phyloP scores from a whole-genome alignment of 441 rosid genomes.

The Geranium incanum region DNA sequence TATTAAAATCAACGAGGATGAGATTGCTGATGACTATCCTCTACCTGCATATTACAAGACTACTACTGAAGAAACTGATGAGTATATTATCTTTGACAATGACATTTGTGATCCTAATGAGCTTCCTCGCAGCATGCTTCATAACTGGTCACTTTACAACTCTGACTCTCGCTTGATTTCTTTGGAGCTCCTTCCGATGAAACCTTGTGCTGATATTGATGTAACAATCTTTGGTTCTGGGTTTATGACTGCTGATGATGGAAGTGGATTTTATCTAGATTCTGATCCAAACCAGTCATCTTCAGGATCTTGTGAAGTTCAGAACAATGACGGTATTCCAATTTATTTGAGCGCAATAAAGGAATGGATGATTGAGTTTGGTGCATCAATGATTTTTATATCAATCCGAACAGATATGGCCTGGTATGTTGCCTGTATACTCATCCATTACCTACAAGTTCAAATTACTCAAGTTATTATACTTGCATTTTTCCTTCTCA shows the following conservation, averaged over 20 bases:
- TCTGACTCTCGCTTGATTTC: conserved; percentile 60
- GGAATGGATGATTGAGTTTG: conserved; percentile 81
- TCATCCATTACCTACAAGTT: neutral
- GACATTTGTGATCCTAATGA: conserved; percentile 35
- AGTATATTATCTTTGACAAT: conserved; percentile 38
- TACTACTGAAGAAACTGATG: conserved; percentile 56
- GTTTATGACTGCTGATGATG: conserved; percentile 52
- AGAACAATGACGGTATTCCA: conserved; percentile 41
- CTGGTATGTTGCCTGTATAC: conserved; percentile 38
- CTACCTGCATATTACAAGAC: conserved; percentile 64
- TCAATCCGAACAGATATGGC: conserved; percentile 72
- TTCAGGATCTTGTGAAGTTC: conserved; percentile 27
- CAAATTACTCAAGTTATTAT: neutral
- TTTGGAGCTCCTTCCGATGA: conserved; percentile 82
- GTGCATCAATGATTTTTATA: conserved; percentile 42
- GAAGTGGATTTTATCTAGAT: conserved; percentile 49
- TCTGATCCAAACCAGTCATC: conserved; percentile 35
- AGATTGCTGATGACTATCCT: conserved; percentile 78
- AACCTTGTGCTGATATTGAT: conserved; percentile 57
- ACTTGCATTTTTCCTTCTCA: neutral
- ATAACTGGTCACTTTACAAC: conserved; percentile 80
- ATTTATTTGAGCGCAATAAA: conserved; percentile 61
- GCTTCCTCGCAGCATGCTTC: conserved; percentile 59
- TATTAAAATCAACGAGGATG: conserved; percentile 72
- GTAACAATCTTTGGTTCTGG: conserved; percentile 80